Evolutionary conservation across 495 filamentous ascomycete genomes (phyloP).

Genomic region (Trichoderma erinaceum): DNA sequence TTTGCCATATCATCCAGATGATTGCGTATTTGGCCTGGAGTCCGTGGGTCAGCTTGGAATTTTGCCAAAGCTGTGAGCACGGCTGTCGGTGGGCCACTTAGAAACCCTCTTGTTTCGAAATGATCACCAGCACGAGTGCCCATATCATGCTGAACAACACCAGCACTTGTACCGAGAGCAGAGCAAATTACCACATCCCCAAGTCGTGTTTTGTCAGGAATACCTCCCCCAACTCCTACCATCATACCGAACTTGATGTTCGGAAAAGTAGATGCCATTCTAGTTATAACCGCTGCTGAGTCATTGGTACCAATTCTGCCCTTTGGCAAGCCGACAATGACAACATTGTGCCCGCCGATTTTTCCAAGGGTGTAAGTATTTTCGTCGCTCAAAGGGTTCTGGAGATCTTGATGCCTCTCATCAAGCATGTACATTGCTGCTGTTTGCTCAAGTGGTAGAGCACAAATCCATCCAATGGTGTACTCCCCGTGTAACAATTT

Average conservation of each 20-base stretch:
- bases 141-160: slow-evolving; percentile 37
- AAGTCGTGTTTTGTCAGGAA: slow-evolving; percentile 29
- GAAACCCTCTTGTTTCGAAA: slow-evolving; percentile 34
- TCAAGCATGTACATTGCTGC: slow-evolving; percentile 1
- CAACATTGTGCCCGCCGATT: slow-evolving; percentile 34
- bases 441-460: neutral
- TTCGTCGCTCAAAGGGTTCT: neutral
- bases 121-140: slow-evolving; percentile 27
- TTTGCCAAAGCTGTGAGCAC: slow-evolving; percentile 27
- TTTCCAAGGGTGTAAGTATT: slow-evolving; percentile 29
- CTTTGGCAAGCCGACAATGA: slow-evolving; percentile 37
- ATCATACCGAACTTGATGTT: slow-evolving; percentile 34
- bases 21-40: slow-evolving; percentile 18
- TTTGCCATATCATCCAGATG: slow-evolving; percentile 22
- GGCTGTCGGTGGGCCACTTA: slow-evolving; percentile 6
- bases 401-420: neutral
- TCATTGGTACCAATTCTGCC: slow-evolving; percentile 21
- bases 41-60: slow-evolving; percentile 25
- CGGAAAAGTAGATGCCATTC: slow-evolving; percentile 31
- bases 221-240: slow-evolving; percentile 40
- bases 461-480: slow-evolving; percentile 8
- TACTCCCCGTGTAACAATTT: neutral
- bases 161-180: slow-evolving; percentile 23
- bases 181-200: slow-evolving; percentile 41
- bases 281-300: slow-evolving; percentile 26